Base-by-base conservation (phyloP, 1,139 yeast species). In the Kodamaea fungicola region DNA sequence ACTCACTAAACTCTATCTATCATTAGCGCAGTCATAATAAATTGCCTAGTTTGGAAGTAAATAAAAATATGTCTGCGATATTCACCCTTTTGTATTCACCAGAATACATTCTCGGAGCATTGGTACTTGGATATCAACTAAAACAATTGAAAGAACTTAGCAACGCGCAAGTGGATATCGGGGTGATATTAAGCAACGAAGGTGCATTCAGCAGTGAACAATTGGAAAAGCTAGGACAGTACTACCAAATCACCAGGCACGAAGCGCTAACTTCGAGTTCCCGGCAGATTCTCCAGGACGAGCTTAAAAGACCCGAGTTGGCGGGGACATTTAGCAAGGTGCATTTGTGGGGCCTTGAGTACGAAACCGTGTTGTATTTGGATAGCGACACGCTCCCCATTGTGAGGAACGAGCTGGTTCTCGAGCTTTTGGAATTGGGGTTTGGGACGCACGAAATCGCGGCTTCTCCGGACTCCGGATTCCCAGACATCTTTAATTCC, bases 401-500 rank as follows among this genome's bases (percentile, higher is more conserved):
- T 22, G 58, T 66, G 31, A 45, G 37, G 2, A 32, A 33, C 2
- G 62, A 67, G 30, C 76, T 54, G 53, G 62, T 48, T 33, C 50
- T 54, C 26, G 67, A 59, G 41, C 58, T 59, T 34, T 54, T 61
- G 40, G 50, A 42, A 33, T 50, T 69, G 32, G 64, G 63, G 6
- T 59, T 70, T 32, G 63, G 61, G 1, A 47, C 54, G 12, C 53
- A 60, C 28, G 68, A 72, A 42, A 69, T 83, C 10, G 64, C 72
- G 32, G 97, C 97, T 0, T 73, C 87, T n/a, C 94, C 97, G 0
- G 97, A 92, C 62, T 72, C 83, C 22, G 97, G 97, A 12, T 92
- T 96, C 82, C 97, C 97, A 1, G 97, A 92, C 60, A 75, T 87
- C 50, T 92, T 92, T 71, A 92, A 92, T 62, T 81, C 95, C 19